These are phyloP conservation scores for Melastoma malabathricum DNA, from an alignment of 345 rosid genomes.

Conservation along the genomic window DNA sequence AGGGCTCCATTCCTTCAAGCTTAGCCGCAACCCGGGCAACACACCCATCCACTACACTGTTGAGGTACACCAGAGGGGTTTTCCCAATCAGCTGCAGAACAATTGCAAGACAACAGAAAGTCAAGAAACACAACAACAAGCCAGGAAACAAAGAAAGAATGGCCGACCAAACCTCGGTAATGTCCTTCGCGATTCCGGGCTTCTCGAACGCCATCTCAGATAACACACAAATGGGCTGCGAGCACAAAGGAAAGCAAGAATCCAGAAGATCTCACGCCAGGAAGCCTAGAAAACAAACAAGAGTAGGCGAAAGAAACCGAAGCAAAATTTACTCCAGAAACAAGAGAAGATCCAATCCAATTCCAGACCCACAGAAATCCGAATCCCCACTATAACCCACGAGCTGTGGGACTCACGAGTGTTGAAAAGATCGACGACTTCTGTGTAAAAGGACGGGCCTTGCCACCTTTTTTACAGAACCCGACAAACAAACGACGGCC, in stretches of 20 bases:
- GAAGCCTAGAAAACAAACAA: no score
- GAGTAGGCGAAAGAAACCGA: no score
- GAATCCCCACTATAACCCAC: no score
- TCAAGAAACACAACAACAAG: background rate
- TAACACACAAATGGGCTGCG: conserved; percentile 17
- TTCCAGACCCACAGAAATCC: no score
- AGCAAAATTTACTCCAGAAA: no score
- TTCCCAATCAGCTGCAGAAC: conserved; percentile 55
- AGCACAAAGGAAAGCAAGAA: background rate
- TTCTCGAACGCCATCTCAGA: conserved; percentile 31
- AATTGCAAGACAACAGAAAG: background rate
- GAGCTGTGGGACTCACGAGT: no score
- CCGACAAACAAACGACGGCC: no score
- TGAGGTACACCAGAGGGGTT: conserved; percentile 75
- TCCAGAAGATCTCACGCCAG: no score
- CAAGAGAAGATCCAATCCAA: no score
- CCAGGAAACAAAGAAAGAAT: background rate
- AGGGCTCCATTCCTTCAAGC: conserved; percentile 74
- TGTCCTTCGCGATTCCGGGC: conserved; percentile 58
- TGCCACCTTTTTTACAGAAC: no score
- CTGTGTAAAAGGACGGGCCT: no score
- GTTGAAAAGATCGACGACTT: no score
- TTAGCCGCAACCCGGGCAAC: conserved; percentile 73
- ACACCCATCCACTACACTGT: conserved; percentile 57
- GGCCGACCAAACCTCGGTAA: conserved; percentile 47